Evolutionary conservation across 371 early-diverging fungal genomes (phyloP), one percentile per base, ranked within the genome.

Genomic region (Cokeromyces recurvatus): DNA sequence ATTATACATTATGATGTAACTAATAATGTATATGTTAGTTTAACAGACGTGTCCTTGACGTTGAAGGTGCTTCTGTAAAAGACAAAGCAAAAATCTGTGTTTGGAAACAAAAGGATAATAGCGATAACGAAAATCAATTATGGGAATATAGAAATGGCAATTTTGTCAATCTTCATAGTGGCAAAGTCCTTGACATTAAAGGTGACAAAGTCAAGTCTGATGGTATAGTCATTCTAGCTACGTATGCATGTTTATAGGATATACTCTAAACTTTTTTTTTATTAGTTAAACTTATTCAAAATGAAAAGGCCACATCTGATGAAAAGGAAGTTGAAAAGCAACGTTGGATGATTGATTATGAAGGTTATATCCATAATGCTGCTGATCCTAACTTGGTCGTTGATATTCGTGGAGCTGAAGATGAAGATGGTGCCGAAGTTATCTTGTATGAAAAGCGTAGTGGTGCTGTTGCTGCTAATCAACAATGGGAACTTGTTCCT

Each of bases 241-340:
- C n/a, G n/a, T n/a, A n/a, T n/a, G n/a, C n/a, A n/a, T n/a, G n/a
- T n/a, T n/a, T n/a, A n/a, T n/a, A n/a, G n/a, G n/a, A 41, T 11
- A 11, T 29, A 8, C 29, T 5, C 29, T 29, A 29, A 29, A 29
- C 29, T 29, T 8, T 29, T 29, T 29, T 29, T 29, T 8, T 29
- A 29, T 21, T 46, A 48, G 50, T 48, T 38, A 38, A 38, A 19
- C 40, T 63, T 35, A 40, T 57, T 31, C 64, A 63, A 52, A 51
- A 63, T 9, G 59, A 55, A 5, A 43, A 31, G 17, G 43, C 42
- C 11, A 40, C 39, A 19, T 27, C 31, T 16, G 38, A 42, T 6
- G 27, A 50, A 31, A 43, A 94, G 57, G 85, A 89, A 21, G 76
- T 76, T 3, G 85, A 70, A 10, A 85, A 85, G 55, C 97, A 97